Base-by-base conservation (phyloP, 1,139 yeast species). In the Kodamaea alishanica region DNA sequence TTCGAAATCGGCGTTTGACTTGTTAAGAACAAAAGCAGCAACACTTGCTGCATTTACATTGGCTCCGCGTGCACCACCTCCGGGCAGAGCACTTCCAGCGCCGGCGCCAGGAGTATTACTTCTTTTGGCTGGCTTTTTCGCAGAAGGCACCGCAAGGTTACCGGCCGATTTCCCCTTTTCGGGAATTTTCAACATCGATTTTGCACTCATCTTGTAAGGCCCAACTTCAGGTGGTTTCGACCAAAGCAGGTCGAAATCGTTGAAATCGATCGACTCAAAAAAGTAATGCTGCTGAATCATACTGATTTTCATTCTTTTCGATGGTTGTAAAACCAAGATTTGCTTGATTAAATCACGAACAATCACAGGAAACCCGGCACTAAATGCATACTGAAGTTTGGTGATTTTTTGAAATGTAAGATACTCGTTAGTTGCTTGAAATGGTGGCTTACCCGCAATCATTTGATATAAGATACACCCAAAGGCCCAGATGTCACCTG, bases 401-500 rank as follows among this genome's bases (percentile, higher is more conserved):
- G 80, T 79, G 47, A 79, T 79, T 51, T 75, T 77, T 49, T 79
- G 84, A 57, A 85, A 85, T 0, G 92, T 84, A 41, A 79, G 70
- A 50, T 84, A 78, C 54, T 85, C 95, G 45, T 83, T 84, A 8
- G 77, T 73, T 1, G 90, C 94, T 53, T 84, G 81, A 52, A 85
- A 85, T 0, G 95, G 94, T 0, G 95, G 94, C 35, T 72, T 68
- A 0, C 94, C 95, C 6, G 84, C 83, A 35, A 82, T 71, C 69
- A 85, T 75, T 56, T 85, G 94, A 52, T 78, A 85, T 8, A 84
- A 52, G 30, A 85, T 83, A 58, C 95, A 85, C 0, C 94, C 95
- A 47, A 83, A 61, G 0, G 94, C 92, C 95, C 95, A 85, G 25
- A 82, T 63, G 60, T 89, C 95, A 34, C 89, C 81, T 23, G 84